These are phyloP conservation scores for Komagataella ulmi DNA, from an alignment of 805 yeast genomes.

Conservation along the genomic window DNA sequence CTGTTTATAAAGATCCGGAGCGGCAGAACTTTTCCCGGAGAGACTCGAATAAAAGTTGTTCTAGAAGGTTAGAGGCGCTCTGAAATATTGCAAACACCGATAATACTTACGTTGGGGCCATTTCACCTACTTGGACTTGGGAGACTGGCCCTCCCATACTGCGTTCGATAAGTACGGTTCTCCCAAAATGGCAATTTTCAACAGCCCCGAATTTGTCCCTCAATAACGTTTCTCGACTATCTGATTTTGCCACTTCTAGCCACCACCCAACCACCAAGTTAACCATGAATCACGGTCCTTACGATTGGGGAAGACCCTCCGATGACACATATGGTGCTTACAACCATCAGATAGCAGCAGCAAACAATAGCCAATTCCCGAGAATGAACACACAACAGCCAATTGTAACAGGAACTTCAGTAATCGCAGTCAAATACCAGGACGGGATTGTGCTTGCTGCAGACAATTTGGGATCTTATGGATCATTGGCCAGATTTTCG, in stretches of 20 bases:
- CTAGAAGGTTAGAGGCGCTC: neutral
- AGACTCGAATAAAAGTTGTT: neutral
- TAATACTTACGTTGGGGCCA: neutral
- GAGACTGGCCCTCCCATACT: neutral
- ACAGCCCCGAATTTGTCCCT: neutral
- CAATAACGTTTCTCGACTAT: neutral
- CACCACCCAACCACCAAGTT: neutral
- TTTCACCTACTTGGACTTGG: neutral
- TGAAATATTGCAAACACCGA: neutral
- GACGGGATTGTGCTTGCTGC: constrained; percentile 93
- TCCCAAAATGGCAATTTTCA: neutral
- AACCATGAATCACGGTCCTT: constrained; percentile 89
- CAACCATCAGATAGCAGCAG: constrained; percentile 61
- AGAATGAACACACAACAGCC: constrained; percentile 86
- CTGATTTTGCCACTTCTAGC: neutral
- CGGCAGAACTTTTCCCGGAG: neutral
- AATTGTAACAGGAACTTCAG: constrained; percentile 93
- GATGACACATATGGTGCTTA: constrained; percentile 73
- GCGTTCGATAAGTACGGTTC: neutral
- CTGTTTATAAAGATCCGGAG: neutral
- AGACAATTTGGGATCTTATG: constrained; percentile 87
- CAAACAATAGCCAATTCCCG: constrained; percentile 40
- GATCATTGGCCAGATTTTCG: constrained; percentile 78
- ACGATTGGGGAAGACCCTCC: constrained; percentile 90
- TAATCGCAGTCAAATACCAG: constrained; percentile 77